Percentiles rank a stretch among this genome's conserved stretches.
phyloP scores from a whole-genome alignment of 257 asterid genomes.

The Petunia secreta region DNA sequence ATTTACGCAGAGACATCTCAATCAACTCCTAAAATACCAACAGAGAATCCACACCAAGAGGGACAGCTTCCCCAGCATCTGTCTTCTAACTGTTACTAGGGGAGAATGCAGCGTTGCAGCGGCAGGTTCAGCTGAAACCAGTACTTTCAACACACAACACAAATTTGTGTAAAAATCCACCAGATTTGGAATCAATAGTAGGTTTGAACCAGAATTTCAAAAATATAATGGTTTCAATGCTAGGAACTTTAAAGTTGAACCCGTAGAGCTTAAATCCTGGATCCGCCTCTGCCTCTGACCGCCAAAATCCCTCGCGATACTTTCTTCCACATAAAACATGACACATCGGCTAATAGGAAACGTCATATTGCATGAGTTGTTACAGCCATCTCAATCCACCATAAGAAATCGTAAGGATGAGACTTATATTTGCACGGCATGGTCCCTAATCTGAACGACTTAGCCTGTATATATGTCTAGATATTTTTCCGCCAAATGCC shows the following conservation, averaged over 20 bases:
- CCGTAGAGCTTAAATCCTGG: too few species aligned
- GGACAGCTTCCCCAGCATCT: not conserved
- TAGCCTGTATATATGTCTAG: not conserved
- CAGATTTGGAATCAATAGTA: too few species aligned
- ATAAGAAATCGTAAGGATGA: not conserved
- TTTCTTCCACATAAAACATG: not conserved
- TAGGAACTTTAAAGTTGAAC: too few species aligned
- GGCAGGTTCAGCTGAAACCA: too few species aligned
- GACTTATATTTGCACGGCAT: not conserved
- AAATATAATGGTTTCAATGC: too few species aligned
- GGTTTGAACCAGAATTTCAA: too few species aligned
- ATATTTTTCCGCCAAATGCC: slow-evolving; percentile 19
- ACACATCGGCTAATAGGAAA: not conserved
- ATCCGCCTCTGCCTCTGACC: too few species aligned
- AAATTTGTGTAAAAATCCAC: too few species aligned
- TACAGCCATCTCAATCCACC: slow-evolving; percentile 3
- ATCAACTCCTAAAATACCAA: slow-evolving; percentile 7
- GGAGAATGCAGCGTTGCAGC: too few species aligned
- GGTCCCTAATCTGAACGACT: not conserved
- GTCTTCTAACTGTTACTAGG: not conserved
- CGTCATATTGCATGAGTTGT: not conserved
- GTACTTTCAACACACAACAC: too few species aligned
- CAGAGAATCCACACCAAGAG: not conserved
- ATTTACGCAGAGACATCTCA: not conserved
- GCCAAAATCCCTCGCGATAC: not conserved